phyloP scores from a whole-genome alignment of 1,284 basidiomycete genomes.

The Leccinum pachyderme region DNA sequence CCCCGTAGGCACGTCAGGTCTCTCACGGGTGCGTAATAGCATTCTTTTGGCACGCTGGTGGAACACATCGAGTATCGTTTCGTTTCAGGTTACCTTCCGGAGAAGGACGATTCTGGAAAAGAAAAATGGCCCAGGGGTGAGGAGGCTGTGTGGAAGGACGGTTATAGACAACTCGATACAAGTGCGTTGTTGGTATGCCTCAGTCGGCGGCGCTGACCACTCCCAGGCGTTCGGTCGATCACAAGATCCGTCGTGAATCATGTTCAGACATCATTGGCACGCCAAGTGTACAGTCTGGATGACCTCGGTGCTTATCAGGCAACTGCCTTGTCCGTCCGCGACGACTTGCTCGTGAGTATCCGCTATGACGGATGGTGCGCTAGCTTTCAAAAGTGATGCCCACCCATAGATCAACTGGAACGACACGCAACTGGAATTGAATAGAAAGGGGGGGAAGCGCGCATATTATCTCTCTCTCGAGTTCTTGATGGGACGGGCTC shows the following conservation, averaged over 20 bases:
- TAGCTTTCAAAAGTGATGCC: slow-evolving; percentile 1
- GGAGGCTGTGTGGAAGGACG: slow-evolving; percentile 75
- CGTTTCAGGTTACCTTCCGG: slow-evolving; percentile 64
- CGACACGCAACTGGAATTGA: slow-evolving; percentile 68
- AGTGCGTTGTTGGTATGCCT: slow-evolving; percentile 39
- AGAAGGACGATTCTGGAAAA: slow-evolving; percentile 69
- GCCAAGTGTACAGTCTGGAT: slow-evolving; percentile 86
- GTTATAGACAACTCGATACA: slow-evolving; percentile 55
- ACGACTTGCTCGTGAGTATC: slow-evolving; percentile 71
- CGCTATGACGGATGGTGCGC: neutral
- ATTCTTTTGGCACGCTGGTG: neutral
- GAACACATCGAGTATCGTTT: neutral
- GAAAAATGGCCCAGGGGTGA: slow-evolving; percentile 87
- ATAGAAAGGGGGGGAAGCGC: slow-evolving; percentile 71
- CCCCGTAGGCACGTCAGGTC: slow-evolving; percentile 69
- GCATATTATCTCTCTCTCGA: slow-evolving; percentile 91
- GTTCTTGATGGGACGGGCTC: slow-evolving; percentile 86
- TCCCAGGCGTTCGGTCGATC: slow-evolving; percentile 60
- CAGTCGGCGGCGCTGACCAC: slow-evolving; percentile 2
- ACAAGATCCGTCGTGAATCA: slow-evolving; percentile 82
- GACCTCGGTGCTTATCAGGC: slow-evolving; percentile 80
- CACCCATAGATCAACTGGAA: slow-evolving; percentile 70
- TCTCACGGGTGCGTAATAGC: slow-evolving; percentile 54
- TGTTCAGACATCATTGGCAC: slow-evolving; percentile 83
- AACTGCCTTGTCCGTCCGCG: slow-evolving; percentile 77